Percentiles rank a stretch among this genome's conserved stretches.
Evolutionary conservation across 2,329 filamentous ascomycete genomes (phyloP).

Genomic region (Neurospora sp.): DNA sequence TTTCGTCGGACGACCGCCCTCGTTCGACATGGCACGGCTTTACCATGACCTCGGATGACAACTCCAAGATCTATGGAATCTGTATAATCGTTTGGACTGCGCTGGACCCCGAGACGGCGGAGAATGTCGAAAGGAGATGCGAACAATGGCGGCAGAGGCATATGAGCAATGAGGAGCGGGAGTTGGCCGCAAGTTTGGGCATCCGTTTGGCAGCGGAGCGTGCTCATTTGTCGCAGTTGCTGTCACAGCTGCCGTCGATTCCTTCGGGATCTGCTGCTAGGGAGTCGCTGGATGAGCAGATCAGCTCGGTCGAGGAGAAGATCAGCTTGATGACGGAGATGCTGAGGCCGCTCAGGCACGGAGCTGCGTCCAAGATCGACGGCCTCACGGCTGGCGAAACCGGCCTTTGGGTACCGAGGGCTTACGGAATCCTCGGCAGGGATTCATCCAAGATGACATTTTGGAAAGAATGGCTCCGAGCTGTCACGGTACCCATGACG

Average conservation of each 20-base stretch:
- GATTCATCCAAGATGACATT: slow-evolving; percentile 78
- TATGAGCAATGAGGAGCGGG: slow-evolving; percentile 84
- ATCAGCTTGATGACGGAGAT: slow-evolving; percentile 96
- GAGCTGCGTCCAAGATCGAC: slow-evolving; percentile 93
- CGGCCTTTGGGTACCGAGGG: slow-evolving; percentile 88
- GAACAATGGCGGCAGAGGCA: slow-evolving; percentile 77
- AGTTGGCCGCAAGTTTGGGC: slow-evolving; percentile 83
- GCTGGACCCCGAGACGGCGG: slow-evolving; percentile 68
- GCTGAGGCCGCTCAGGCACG: slow-evolving; percentile 81
- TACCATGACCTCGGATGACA: slow-evolving; percentile 91
- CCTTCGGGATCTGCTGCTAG: slow-evolving; percentile 72
- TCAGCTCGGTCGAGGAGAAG: slow-evolving; percentile 93
- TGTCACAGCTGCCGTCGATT: slow-evolving; percentile 71
- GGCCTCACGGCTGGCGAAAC: slow-evolving; percentile 91
- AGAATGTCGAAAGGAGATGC: slow-evolving; percentile 72
- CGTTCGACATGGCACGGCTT: slow-evolving; percentile 99
- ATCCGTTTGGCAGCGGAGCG: slow-evolving; percentile 79
- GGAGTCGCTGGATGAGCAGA: slow-evolving; percentile 83
- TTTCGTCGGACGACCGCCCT: slow-evolving; percentile 87
- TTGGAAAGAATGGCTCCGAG: slow-evolving; percentile 98
- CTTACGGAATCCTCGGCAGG: slow-evolving; percentile 83
- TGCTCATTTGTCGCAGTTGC: slow-evolving; percentile 77
- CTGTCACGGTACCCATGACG: slow-evolving; percentile 90
- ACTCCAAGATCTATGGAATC: slow-evolving; percentile 84
- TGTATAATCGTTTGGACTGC: slow-evolving; percentile 90